These are phyloP conservation scores for Ustilago vetiveriae DNA, from an alignment of 1,284 basidiomycete species.

Conservation along the genomic window DNA sequence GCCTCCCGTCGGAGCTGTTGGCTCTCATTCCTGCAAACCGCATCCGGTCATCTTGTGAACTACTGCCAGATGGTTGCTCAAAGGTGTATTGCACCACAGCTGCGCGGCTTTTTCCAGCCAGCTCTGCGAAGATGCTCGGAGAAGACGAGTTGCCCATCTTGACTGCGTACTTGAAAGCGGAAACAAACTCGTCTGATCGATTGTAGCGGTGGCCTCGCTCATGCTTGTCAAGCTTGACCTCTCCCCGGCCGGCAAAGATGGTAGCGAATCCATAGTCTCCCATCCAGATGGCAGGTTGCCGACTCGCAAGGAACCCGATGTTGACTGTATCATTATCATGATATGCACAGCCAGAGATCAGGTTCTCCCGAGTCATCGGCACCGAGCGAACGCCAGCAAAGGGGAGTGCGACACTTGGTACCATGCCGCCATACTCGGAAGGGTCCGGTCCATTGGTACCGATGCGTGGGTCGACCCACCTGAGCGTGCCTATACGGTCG, in stretches of 20 bases:
- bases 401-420: constrained; percentile 33
- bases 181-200: constrained; percentile 74
- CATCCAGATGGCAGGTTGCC: constrained; percentile 85
- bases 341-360: constrained; percentile 40
- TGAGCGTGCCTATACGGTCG: constrained; percentile 15
- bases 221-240: constrained; percentile 72
- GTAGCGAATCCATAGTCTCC: constrained; percentile 68
- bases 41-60: not conserved
- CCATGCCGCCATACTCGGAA: constrained; percentile 49
- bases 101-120: constrained; percentile 80
- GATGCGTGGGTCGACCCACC: constrained; percentile 49
- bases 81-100: constrained; percentile 74
- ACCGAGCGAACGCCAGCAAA: constrained; percentile 40
- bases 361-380: constrained; percentile 44
- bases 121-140: constrained; percentile 70
- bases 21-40: not conserved
- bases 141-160: constrained; percentile 72
- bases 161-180: constrained; percentile 77
- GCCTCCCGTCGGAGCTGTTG: constrained; percentile 54
- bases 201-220: constrained; percentile 74
- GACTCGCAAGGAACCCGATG: constrained; percentile 33
- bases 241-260: constrained; percentile 66
- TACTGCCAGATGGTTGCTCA: not conserved
- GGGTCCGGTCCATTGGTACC: constrained; percentile 53
- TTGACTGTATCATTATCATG: constrained; percentile 46